These are phyloP conservation scores for Xylaria grammica DNA, from an alignment of 495 filamentous ascomycete species.

Conservation along the genomic window DNA sequence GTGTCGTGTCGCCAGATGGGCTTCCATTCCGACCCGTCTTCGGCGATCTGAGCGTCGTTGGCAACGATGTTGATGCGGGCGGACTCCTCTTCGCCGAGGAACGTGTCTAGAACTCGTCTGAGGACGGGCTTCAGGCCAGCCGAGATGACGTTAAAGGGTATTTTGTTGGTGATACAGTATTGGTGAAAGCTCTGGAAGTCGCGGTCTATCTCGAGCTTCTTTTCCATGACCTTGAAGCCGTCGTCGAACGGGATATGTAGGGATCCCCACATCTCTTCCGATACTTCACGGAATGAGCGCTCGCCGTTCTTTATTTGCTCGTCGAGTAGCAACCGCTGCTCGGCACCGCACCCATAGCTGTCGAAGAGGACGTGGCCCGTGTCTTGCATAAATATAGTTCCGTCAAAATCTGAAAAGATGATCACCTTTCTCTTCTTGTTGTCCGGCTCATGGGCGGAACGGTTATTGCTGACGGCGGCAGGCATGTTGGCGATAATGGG, in stretches of 20 bases:
- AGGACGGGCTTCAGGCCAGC: slow-evolving; percentile 73
- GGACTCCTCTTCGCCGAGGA: slow-evolving; percentile 63
- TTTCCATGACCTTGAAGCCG: slow-evolving; percentile 72
- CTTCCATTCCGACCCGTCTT: slow-evolving; percentile 67
- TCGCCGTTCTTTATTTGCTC: slow-evolving; percentile 70
- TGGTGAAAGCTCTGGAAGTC: slow-evolving; percentile 70
- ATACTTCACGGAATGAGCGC: slow-evolving; percentile 74
- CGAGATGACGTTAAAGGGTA: slow-evolving; percentile 76
- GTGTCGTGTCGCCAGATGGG: slow-evolving; percentile 73
- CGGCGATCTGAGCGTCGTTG: slow-evolving; percentile 66
- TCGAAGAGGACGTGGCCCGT: slow-evolving; percentile 78
- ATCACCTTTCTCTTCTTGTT: slow-evolving; percentile 56
- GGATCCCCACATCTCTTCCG: slow-evolving; percentile 78
- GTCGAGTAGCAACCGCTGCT: slow-evolving; percentile 63
- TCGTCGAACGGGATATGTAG: slow-evolving; percentile 74
- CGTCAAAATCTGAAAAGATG: slow-evolving; percentile 74
- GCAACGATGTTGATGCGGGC: slow-evolving; percentile 70
- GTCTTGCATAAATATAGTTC: slow-evolving; percentile 81
- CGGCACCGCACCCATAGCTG: slow-evolving; percentile 65
- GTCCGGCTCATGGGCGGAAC: slow-evolving; percentile 26
- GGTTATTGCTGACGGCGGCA: slow-evolving; percentile 35
- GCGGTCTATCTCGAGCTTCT: slow-evolving; percentile 66
- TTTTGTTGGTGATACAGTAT: slow-evolving; percentile 67
- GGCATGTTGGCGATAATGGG: slow-evolving; percentile 35
- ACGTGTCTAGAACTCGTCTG: slow-evolving; percentile 64